Conservation (phyloP, 306 rosid genomes). For the Rubus parviflorus region DNA sequence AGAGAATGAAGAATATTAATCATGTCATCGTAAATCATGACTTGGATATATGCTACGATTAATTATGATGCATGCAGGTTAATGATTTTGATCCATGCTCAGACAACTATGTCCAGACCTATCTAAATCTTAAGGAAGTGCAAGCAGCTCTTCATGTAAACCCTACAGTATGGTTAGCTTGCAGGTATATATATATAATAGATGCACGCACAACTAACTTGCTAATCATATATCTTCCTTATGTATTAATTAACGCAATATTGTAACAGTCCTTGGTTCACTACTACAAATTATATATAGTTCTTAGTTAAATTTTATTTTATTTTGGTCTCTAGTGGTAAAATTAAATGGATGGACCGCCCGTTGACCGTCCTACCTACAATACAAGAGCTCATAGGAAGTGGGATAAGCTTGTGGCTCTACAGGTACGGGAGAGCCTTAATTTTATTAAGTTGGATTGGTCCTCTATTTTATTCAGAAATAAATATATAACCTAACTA, state of each 20-base stretch:
- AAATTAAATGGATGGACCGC: constrained; percentile 23
- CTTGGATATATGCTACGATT: neutral
- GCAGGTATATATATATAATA: constrained; percentile 37
- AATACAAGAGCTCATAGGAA: constrained; percentile 10
- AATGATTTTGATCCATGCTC: constrained; percentile 51
- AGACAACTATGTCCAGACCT: constrained; percentile 30
- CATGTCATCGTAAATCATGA: too few species aligned
- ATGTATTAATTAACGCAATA: too few species aligned
- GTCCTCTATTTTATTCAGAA: too few species aligned
- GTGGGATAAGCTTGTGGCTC: constrained; percentile 19
- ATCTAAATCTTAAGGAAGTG: constrained; percentile 53
- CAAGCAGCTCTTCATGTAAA: constrained; percentile 57
- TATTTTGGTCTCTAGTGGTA: constrained; percentile 17
- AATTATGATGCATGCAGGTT: neutral
- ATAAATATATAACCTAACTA: too few species aligned
- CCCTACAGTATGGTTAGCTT: constrained; percentile 45
- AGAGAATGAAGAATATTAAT: too few species aligned
- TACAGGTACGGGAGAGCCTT: constrained; percentile 14
- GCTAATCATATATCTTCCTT: neutral
- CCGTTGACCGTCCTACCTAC: constrained; percentile 19
- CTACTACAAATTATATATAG: too few species aligned
- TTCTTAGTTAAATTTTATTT: too few species aligned
- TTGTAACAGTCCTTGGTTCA: too few species aligned
- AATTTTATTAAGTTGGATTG: too few species aligned
- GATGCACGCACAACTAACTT: too few species aligned